Percentiles rank a stretch among this genome's conserved stretches.
These are phyloP conservation scores for Pholiota molesta DNA, from an alignment of 768 basidiomycete species.

Conservation along the genomic window DNA sequence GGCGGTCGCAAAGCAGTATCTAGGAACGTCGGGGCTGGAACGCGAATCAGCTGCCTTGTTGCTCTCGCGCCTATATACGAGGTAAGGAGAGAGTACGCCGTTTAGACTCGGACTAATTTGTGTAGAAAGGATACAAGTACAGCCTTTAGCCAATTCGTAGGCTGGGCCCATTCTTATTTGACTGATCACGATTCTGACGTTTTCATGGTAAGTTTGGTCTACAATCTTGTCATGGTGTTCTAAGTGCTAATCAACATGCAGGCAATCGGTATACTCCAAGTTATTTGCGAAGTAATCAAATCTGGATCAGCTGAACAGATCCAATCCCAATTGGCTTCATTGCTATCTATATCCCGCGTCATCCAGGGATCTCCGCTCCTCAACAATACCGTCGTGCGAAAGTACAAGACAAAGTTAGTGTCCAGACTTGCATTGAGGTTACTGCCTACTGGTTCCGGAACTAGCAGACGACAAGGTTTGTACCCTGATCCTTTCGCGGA, in stretches of 20 bases:
- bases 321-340: constrained; percentile 39
- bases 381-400: constrained; percentile 69
- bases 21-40: constrained; percentile 78
- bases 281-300: constrained; percentile 72
- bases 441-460: constrained; percentile 49
- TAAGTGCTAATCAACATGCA: constrained; percentile 28
- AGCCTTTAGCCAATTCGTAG: constrained; percentile 55
- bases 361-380: constrained; percentile 47
- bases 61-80: constrained; percentile 80
- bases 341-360: constrained; percentile 48
- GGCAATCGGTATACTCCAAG: constrained; percentile 71
- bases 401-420: constrained; percentile 66
- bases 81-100: constrained; percentile 41
- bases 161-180: constrained; percentile 45
- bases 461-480: constrained; percentile 38
- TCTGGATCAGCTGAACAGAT: constrained; percentile 60
- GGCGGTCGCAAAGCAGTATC: constrained; percentile 53
- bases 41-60: constrained; percentile 81
- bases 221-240: constrained; percentile 12
- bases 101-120: constrained; percentile 4
- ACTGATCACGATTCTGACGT: constrained; percentile 36
- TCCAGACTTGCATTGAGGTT: constrained; percentile 66
- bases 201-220: constrained; percentile 47
- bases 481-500: neutral
- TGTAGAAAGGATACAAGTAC: constrained; percentile 60